A percentile compares a stretch with the other conserved stretches of the same genome.
Evolutionary conservation across 257 asterid genomes (phyloP).

Genomic region (Plectranthus barbatus): DNA sequence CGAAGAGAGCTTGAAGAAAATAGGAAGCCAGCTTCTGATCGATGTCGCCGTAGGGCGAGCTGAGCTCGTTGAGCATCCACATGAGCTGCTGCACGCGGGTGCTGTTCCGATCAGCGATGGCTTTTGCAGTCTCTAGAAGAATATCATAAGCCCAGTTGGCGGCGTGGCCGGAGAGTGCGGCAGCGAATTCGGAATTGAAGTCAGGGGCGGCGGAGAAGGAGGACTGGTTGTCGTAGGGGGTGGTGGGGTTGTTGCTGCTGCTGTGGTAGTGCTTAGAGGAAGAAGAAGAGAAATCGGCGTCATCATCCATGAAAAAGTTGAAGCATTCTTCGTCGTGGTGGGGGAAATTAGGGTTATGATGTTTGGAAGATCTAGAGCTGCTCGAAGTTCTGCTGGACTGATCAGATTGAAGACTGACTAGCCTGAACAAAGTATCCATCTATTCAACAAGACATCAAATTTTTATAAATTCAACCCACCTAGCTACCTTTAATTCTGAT

Average conservation of each 20-base stretch:
- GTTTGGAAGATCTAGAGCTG: constrained; percentile 66
- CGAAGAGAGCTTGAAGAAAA: constrained; percentile 70
- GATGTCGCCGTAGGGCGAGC: constrained; percentile 79
- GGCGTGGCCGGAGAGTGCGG: constrained; percentile 33
- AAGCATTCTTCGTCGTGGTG: constrained; percentile 85
- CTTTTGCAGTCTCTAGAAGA: constrained; percentile 62
- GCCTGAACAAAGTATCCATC: constrained; percentile 97
- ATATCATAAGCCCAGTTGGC: constrained; percentile 68
- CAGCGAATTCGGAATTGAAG: constrained; percentile 45
- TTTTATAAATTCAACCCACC: not conserved
- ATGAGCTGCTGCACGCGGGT: constrained; percentile 66
- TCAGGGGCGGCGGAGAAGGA: constrained; percentile 29
- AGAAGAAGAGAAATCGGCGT: constrained; percentile 80
- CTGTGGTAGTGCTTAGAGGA: constrained; percentile 53
- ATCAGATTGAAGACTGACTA: constrained; percentile 75
- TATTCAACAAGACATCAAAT: constrained; percentile 30
- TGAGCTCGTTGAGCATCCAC: constrained; percentile 95
- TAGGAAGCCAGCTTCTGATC: constrained; percentile 85
- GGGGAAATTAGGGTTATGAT: constrained; percentile 35
- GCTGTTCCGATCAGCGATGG: constrained; percentile 59
- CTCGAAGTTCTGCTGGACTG: constrained; percentile 71
- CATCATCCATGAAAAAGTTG: constrained; percentile 96
- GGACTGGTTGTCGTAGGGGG: too few relatives aligned
- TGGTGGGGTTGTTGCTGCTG: too few relatives aligned
- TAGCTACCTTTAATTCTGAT: too few relatives aligned